Evolutionary conservation across 1,284 basidiomycete genomes (phyloP).

Genomic region (Chalciporus sp.): DNA sequence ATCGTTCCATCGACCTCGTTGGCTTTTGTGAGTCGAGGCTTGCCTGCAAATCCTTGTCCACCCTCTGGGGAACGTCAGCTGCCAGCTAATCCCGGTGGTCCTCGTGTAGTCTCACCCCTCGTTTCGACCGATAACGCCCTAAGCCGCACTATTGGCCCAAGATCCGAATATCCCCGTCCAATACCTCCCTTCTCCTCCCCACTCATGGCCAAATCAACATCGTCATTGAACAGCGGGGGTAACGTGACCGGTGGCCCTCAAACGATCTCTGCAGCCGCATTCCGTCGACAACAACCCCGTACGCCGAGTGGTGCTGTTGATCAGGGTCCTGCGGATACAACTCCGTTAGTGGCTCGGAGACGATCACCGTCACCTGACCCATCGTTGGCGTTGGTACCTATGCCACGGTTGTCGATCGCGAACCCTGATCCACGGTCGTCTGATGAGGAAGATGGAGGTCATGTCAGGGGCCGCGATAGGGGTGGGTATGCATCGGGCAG

Average conservation of each 20-base stretch:
- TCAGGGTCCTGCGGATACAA: constrained; percentile 41
- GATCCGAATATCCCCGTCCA: constrained; percentile 37
- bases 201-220: constrained; percentile 35
- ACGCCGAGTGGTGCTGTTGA: constrained; percentile 27
- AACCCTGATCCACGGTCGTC: constrained; percentile 30
- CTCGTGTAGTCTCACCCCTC: not conserved
- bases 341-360: constrained; percentile 50
- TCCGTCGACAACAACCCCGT: constrained; percentile 56
- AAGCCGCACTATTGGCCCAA: constrained; percentile 2
- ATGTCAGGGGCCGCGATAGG: constrained; percentile 38
- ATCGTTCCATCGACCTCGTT: constrained; percentile 30
- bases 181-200: constrained; percentile 34
- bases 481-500: constrained; percentile 28
- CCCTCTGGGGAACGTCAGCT: not conserved
- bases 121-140: constrained; percentile 15
- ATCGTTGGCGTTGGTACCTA: constrained; percentile 38
- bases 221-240: constrained; percentile 32
- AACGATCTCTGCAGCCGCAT: constrained; percentile 76
- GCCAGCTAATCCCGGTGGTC: not conserved
- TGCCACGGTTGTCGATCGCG: constrained; percentile 27
- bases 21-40: constrained; percentile 27
- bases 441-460: constrained; percentile 58
- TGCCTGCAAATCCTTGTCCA: not conserved
- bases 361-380: constrained; percentile 11
- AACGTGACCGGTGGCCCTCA: constrained; percentile 33